Conservation (phyloP, 1,284 basidiomycete genomes). For the Ustilago esculenta region DNA sequence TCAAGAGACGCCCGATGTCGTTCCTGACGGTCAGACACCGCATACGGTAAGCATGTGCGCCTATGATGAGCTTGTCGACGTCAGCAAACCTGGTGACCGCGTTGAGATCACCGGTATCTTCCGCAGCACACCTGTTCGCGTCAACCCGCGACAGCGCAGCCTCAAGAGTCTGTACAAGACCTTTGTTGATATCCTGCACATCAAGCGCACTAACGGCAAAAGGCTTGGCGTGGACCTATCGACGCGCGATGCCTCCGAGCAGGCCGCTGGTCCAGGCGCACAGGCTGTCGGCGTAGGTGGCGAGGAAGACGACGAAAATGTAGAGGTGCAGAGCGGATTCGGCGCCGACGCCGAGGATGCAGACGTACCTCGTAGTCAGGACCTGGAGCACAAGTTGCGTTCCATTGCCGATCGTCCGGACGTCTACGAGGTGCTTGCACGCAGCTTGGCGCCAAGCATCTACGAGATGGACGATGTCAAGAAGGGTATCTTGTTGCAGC, state of each 20-base stretch:
- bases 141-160: constrained; percentile 88
- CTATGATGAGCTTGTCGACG: constrained; percentile 96
- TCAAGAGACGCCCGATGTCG: constrained; percentile 96
- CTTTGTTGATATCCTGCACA: constrained; percentile 92
- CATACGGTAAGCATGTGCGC: constrained; percentile 95
- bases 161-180: constrained; percentile 98
- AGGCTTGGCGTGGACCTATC: constrained; percentile 82
- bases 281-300: constrained; percentile 85
- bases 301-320: constrained; percentile 71
- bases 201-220: constrained; percentile 78
- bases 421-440: constrained; percentile 85
- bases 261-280: constrained; percentile 68
- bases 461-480: constrained; percentile 99
- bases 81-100: constrained; percentile 92
- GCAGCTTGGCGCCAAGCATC: constrained; percentile 90
- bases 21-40: constrained; percentile 97
- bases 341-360: constrained; percentile 25
- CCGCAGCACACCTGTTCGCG: constrained; percentile 88
- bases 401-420: constrained; percentile 80
- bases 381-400: constrained; percentile 74
- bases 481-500: constrained; percentile 92
- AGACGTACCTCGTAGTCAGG: constrained; percentile 54
- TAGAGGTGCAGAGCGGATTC: constrained; percentile 40
- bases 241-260: constrained; percentile 72
- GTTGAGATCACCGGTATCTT: constrained; percentile 92